Evolutionary conservation across 129 eudicot genomes (phyloP), one percentile per base, ranked within the genome.

Genomic region (Erigeron canadensis): DNA sequence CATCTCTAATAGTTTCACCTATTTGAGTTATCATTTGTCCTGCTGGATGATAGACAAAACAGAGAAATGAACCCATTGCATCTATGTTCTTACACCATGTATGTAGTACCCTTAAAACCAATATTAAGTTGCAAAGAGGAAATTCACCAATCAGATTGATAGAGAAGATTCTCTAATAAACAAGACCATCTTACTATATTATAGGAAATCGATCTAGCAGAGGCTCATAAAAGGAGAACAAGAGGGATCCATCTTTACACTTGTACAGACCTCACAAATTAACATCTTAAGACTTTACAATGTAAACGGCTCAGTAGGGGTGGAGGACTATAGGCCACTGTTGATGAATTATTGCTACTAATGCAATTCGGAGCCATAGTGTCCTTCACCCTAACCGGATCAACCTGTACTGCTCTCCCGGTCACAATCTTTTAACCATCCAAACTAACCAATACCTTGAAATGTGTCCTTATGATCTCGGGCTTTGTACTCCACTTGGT

Each of bases 181-280:
- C 64, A 22, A 58, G 56, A 71, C 55, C 48, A 28, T 51, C 28
- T 71, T 18, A 19, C 77, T 72, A 72, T 60, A 58, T 15, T 72
- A 45, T 18, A 63, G 63, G 63, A 63, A 61, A 62, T 18, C 63
- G 78, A 73, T 73, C 77, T 61, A 34, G 68, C 69, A 72, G 46
- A 72, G 41, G 16, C 21, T 61, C 67, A 21, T 51, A 64, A 69
- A 66, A 10, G 11, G 28, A 28, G 67, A 59, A 16, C 22, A 7
- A 19, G 12, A 67, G 10, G 44, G 46, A 28, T 55, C 51, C 47
- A 55, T 62, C 67, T 62, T 39, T 38, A n/a, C 18, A 37, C 15
- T 63, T 63, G 5, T 22, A 13, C 2, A 63, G 46, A 16, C 22
- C 67, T 63, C 11, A 37, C 47, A 63, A 63, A 39, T 39, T 63